Base-by-base conservation (phyloP, 208 protist species). In the Spongospora subterranea region DNA sequence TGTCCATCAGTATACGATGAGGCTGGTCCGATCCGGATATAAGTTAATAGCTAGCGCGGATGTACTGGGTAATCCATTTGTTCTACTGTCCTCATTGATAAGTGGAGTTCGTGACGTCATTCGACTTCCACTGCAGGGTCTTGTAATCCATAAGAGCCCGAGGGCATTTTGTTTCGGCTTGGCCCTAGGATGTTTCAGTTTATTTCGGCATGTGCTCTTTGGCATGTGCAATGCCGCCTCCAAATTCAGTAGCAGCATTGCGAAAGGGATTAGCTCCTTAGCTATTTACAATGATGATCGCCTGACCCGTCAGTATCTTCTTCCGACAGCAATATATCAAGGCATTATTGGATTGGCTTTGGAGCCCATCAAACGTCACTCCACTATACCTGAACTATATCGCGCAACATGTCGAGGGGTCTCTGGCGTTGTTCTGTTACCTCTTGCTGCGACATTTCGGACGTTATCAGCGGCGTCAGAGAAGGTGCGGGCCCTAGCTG, bases 1-100 rank as follows among this genome's bases (percentile, higher is more conserved):
- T 6, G 71, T n/a, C 11, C 71, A 82, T 35, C 71, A 82, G n/a
- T 82, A 82, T n/a, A n/a, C 35, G 17, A 13, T 82, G 35, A 6
- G 35, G 71, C 35, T 82, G 71, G 40, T 82, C 13, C 71, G 71
- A 6, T 6, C 6, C 17, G n/a, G 17, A 43, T 82, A 82, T 82
- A 82, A 82, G 71, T n/a, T 82, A 39, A 6, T 82, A 17, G 71
- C 35, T n/a, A 82, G 71, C 71, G 71, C 71, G 17, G 71, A 82
- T 43, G n/a, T 82, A 6, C 71, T 82, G 17, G 71, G 71, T n/a
- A 82, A 82, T 43, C 71, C 71, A 6, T 39, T 82, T n/a, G 71
- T 6, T 6, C 40, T 82, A n/a, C n/a, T 82, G n/a, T 35, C 71
- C 17, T 40, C 6, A 20, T n/a, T 82, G 71, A 40, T n/a, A 13